phyloP scores from a whole-genome alignment of 192 early-diverging fungal species.

The Endogone sp. region DNA sequence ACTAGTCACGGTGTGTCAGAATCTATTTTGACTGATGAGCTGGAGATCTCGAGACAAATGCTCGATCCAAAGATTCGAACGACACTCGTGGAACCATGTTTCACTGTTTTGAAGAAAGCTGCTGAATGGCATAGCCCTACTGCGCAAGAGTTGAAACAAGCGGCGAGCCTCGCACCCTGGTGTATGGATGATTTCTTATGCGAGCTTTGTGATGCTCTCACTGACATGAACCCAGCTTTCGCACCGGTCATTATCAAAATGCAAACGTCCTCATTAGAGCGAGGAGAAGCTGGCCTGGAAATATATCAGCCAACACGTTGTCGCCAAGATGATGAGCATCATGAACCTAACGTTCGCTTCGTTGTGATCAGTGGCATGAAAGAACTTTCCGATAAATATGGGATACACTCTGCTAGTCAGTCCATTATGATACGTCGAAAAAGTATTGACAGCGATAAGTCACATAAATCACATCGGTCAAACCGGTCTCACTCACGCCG shows the following conservation, averaged over 20 bases:
- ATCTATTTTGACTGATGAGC: not conserved
- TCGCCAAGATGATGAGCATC: constrained; percentile 15
- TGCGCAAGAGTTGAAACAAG: constrained; percentile 29
- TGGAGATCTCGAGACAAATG: constrained; percentile 7
- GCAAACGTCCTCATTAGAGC: not conserved
- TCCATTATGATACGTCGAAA: constrained; percentile 19
- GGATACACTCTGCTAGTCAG: constrained; percentile 10
- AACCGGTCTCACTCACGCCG: not conserved
- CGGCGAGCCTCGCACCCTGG: constrained; percentile 47
- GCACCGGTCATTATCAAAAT: constrained; percentile 40
- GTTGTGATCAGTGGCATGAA: constrained; percentile 47
- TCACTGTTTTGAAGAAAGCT: constrained; percentile 39
- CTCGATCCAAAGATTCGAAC: constrained; percentile 10
- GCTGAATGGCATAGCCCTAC: constrained; percentile 43
- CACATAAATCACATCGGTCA: constrained; percentile 21
- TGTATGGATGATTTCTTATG: constrained; percentile 45
- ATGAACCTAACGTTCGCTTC: constrained; percentile 35
- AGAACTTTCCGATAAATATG: constrained; percentile 35
- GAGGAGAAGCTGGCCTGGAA: not conserved
- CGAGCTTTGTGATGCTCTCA: constrained; percentile 40
- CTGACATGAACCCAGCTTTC: constrained; percentile 33
- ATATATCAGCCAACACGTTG: constrained; percentile 28
- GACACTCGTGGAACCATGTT: constrained; percentile 43
- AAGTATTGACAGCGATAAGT: constrained; percentile 40
- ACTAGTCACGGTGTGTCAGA: not conserved